A percentile compares a stretch with the other conserved stretches of the same genome.
Conservation (phyloP, 176 grass and related monocot species). For the Stipa capillata region DNA sequence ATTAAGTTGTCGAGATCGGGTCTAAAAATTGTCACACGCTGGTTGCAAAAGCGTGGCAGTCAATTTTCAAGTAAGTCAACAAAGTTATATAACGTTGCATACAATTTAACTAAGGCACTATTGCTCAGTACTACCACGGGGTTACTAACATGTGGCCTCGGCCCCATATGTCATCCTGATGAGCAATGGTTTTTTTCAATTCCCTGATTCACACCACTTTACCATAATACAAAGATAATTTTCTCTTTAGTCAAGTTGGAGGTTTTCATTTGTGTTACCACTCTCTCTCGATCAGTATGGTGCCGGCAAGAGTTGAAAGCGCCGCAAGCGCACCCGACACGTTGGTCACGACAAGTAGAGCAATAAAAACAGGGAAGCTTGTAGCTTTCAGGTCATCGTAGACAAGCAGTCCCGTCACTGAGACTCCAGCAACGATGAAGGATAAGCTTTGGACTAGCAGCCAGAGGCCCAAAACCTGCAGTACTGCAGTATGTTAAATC, state of each 20-base stretch:
- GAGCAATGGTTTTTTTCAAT: no score
- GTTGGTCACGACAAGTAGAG: constrained; percentile 58
- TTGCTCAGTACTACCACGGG: no score
- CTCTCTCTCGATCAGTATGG: constrained; percentile 86
- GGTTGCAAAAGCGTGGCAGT: no score
- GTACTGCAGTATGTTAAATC: not conserved
- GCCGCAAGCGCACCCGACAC: constrained; percentile 65
- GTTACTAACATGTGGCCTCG: not conserved
- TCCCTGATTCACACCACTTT: no score
- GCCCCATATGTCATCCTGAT: not conserved
- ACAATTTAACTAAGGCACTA: no score
- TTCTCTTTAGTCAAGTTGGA: no score
- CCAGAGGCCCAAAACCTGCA: constrained; percentile 64
- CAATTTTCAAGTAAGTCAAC: no score
- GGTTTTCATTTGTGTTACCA: constrained; percentile 31
- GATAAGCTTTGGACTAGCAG: constrained; percentile 64
- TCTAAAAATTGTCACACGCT: no score
- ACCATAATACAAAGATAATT: no score
- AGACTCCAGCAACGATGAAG: constrained; percentile 57
- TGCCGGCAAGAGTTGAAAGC: constrained; percentile 82
- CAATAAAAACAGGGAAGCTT: constrained; percentile 36
- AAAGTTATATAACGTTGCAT: no score
- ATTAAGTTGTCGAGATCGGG: no score
- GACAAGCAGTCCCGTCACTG: constrained; percentile 46
- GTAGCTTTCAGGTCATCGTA: constrained; percentile 31